Conservation (phyloP, 306 rosid genomes). For the Fagus sylvatica region DNA sequence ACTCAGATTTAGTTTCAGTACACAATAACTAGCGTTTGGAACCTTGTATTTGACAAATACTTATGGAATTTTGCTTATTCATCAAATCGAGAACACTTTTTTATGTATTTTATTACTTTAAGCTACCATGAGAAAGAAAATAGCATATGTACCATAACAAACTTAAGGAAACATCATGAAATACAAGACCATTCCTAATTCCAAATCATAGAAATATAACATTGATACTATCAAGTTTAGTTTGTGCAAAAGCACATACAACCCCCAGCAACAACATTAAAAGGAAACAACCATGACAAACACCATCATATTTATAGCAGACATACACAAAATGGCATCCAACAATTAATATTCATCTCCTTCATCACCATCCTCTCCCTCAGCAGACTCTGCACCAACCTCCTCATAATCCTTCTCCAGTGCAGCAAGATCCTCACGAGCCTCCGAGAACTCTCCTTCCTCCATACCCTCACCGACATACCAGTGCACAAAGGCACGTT, state of each 20-base stretch:
- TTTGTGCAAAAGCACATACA: neutral
- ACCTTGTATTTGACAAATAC: too few species aligned
- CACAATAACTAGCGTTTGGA: too few species aligned
- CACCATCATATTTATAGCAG: neutral
- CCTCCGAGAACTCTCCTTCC: conserved; percentile 95
- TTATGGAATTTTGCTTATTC: too few species aligned
- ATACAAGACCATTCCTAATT: neutral
- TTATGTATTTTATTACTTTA: too few species aligned
- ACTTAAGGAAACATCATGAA: neutral
- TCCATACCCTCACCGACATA: conserved; percentile 97
- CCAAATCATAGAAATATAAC: neutral
- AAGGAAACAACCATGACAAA: neutral
- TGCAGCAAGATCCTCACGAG: conserved; percentile 95
- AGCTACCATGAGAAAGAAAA: neutral
- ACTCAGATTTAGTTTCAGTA: too few species aligned
- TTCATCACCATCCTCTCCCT: conserved; percentile 69
- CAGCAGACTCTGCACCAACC: conserved; percentile 83
- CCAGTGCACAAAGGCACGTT: conserved; percentile 96
- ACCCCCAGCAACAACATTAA: neutral
- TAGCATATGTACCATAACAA: neutral
- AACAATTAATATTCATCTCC: conserved; percentile 56
- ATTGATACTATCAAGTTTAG: neutral
- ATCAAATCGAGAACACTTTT: too few species aligned
- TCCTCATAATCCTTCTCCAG: conserved; percentile 91
- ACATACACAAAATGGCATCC: neutral